phyloP scores from a whole-genome alignment of 495 filamentous ascomycete genomes.

The Penicillium antarcticum region DNA sequence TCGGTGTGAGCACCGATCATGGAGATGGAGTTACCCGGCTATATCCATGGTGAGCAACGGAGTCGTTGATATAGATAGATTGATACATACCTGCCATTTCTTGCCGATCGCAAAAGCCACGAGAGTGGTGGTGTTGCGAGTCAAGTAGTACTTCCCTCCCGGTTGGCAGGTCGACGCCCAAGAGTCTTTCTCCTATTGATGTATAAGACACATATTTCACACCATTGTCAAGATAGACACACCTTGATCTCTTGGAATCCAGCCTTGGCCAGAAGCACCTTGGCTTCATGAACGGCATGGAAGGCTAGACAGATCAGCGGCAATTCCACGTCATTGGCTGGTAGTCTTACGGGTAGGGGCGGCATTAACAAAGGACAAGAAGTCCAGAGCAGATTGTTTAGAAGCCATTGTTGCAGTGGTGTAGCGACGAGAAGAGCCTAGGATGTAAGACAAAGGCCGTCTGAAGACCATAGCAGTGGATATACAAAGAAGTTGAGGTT shows the following conservation, averaged over 20 bases:
- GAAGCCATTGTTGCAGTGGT: constrained; percentile 50
- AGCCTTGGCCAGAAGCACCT: constrained; percentile 68
- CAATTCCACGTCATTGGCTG: constrained; percentile 1
- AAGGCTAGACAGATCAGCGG: constrained; percentile 62
- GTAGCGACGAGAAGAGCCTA: constrained; percentile 9
- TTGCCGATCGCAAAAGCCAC: constrained; percentile 91
- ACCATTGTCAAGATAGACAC: constrained; percentile 5
- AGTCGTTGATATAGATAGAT: neutral
- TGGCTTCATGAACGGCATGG: constrained; percentile 82
- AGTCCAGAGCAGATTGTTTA: constrained; percentile 68
- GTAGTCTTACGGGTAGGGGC: constrained; percentile 80
- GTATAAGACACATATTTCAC: neutral
- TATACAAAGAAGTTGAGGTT: constrained; percentile 10
- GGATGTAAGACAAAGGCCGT: constrained; percentile 8
- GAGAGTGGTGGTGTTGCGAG: constrained; percentile 89
- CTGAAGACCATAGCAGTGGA: constrained; percentile 6
- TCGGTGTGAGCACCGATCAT: constrained; percentile 98
- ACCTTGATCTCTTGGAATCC: constrained; percentile 84
- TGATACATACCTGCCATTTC: constrained; percentile 67
- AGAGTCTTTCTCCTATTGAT: constrained; percentile 71
- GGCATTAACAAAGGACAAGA: constrained; percentile 89
- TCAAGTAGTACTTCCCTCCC: constrained; percentile 95
- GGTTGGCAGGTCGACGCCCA: constrained; percentile 79
- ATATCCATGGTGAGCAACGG: constrained; percentile 2
- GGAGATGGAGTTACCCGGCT: constrained; percentile 87